phyloP scores from a whole-genome alignment of 2,329 filamentous ascomycete genomes.

The Magnaporthiopsis poae region DNA sequence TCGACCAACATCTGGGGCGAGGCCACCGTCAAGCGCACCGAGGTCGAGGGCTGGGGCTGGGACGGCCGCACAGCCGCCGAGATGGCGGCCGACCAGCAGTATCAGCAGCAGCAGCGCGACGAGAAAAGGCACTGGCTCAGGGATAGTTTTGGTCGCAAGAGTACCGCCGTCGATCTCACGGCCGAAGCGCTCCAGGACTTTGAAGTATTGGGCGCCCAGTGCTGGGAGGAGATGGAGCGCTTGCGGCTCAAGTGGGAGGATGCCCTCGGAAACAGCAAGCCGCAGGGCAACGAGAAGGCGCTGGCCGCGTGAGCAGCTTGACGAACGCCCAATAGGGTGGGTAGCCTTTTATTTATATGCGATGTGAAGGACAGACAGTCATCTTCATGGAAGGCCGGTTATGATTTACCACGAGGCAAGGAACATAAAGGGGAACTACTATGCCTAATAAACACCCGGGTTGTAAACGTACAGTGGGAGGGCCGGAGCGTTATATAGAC shows the following conservation, averaged over 20 bases:
- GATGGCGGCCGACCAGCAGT: slow-evolving; percentile 25
- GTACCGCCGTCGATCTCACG: slow-evolving; percentile 48
- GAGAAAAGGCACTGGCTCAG: slow-evolving; percentile 36
- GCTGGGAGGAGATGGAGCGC: slow-evolving; percentile 64
- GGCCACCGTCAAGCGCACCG: slow-evolving; percentile 58
- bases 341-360: no score
- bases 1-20: slow-evolving; percentile 47
- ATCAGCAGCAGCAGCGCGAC: slow-evolving; percentile 30
- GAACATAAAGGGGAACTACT: not conserved
- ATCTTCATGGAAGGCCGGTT: not conserved
- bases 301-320: not conserved
- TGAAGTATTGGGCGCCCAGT: slow-evolving; percentile 47
- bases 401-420: not conserved
- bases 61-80: slow-evolving; percentile 33
- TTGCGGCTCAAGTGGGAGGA: slow-evolving; percentile 58
- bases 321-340: no score
- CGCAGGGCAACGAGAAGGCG: not conserved
- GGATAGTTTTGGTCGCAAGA: slow-evolving; percentile 48
- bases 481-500: not conserved
- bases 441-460: not conserved
- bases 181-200: slow-evolving; percentile 52
- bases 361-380: no score
- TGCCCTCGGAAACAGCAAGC: slow-evolving; percentile 20
- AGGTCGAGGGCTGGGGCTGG: slow-evolving; percentile 80
- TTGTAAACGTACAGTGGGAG: not conserved